Percentiles rank a stretch among this genome's conserved stretches.
These are phyloP conservation scores for Globisporangium emineosum DNA, from an alignment of 352 stramenopile species.

Conservation along the genomic window DNA sequence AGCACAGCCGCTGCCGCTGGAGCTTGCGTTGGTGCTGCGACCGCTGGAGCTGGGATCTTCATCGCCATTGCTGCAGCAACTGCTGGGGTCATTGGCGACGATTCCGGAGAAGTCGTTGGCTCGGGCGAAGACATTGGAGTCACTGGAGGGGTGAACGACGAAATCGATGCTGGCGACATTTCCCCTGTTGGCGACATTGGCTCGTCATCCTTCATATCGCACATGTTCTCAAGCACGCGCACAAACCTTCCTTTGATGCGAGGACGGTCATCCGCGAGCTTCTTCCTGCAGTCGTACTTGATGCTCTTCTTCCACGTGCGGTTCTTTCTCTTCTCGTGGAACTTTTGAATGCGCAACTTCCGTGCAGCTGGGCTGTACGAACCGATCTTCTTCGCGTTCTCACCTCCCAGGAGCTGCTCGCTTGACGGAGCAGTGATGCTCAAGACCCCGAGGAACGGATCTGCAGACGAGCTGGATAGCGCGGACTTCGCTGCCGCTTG, in stretches of 20 bases:
- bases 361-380: slow-evolving; percentile 94
- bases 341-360: slow-evolving; percentile 93
- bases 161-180: slow-evolving; percentile 18
- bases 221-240: slow-evolving; percentile 61
- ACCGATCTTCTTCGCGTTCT: slow-evolving; percentile 79
- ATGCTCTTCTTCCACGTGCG: slow-evolving; percentile 98
- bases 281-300: slow-evolving; percentile 99
- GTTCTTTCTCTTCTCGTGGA: slow-evolving; percentile 96
- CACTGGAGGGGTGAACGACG: slow-evolving; percentile 19
- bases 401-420: slow-evolving; percentile 11
- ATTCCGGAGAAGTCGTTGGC: slow-evolving; percentile 1
- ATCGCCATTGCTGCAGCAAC: slow-evolving; percentile 8
- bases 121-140: slow-evolving; percentile 17
- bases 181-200: slow-evolving; percentile 23
- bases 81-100: slow-evolving; percentile 9
- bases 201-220: slow-evolving; percentile 42
- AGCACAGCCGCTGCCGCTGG: neutral
- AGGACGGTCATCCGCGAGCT: slow-evolving; percentile 94
- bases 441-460: slow-evolving; percentile 44
- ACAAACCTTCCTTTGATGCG: slow-evolving; percentile 94
- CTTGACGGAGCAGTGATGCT: slow-evolving; percentile 31
- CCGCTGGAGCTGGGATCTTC: slow-evolving; percentile 4
- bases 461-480: slow-evolving; percentile 29
- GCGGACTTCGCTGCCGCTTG: slow-evolving; percentile 15
- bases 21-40: neutral